Evolutionary conservation across 306 rosid genomes (phyloP).

Genomic region (Pyrus betulifolia): DNA sequence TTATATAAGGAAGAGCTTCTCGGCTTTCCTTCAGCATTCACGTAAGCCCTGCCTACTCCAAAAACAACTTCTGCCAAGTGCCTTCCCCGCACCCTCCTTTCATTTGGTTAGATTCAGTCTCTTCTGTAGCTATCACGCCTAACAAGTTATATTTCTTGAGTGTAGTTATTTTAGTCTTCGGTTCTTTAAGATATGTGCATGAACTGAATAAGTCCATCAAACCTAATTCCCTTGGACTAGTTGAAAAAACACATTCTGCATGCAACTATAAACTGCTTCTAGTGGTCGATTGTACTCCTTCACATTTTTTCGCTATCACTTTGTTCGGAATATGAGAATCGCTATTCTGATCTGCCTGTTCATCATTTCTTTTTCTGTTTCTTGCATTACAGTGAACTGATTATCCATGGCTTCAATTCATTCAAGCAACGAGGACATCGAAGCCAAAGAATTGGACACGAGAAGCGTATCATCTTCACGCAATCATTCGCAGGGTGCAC

Average conservation of each 20-base stretch:
- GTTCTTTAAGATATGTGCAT: background rate
- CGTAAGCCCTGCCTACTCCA: constrained; percentile 9
- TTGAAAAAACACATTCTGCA: constrained; percentile 11
- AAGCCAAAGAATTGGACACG: constrained; percentile 30
- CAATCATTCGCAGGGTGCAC: constrained; percentile 16
- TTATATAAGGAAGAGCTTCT: constrained; percentile 36
- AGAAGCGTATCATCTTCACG: constrained; percentile 39
- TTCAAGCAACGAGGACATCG: constrained; percentile 30
- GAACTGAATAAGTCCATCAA: background rate
- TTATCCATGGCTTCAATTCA: constrained; percentile 31
- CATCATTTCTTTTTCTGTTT: constrained; percentile 8
- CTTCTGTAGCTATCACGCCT: constrained; percentile 8
- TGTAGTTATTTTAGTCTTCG: background rate
- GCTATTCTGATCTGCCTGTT: background rate
- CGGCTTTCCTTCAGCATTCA: constrained; percentile 10
- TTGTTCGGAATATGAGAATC: background rate
- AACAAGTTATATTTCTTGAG: background rate
- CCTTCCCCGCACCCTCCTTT: constrained; percentile 13
- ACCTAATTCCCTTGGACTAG: background rate
- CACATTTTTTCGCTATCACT: constrained; percentile 1
- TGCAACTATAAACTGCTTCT: constrained; percentile 6
- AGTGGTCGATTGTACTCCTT: constrained; percentile 4
- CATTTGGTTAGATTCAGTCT: constrained; percentile 31
- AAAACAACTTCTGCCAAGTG: constrained; percentile 12
- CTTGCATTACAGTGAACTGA: constrained; percentile 26